Evolutionary conservation across 2,329 filamentous ascomycete genomes (phyloP), one percentile per base, ranked within the genome.

Genomic region (Nannizziopsis barbatae): DNA sequence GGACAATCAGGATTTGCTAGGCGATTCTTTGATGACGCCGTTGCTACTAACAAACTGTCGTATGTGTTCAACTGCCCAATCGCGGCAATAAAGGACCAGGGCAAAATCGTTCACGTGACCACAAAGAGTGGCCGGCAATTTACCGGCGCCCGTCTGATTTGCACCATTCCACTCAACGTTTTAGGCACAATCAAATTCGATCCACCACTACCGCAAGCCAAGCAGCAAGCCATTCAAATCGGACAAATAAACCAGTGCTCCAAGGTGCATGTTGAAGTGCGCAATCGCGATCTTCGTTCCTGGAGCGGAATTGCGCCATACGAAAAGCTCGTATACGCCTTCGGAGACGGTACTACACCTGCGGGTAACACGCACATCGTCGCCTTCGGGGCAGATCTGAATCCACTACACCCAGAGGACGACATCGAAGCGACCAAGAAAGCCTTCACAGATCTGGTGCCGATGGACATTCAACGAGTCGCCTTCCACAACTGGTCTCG

Each of bases 321-420:
- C n/a, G 43, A 14, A 5, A 45, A 45, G n/a, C 33, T 45, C 11
- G 32, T 45, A 3, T 31, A 45, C 15, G 43, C 43, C 8, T 45
- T 45, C 17, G 43, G 43, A n/a, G 43, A 45, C 18, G 43, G 43
- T 18, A 45, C 43, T 5, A 45, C 43, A 9, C 43, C 43, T 6
- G 35, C 43, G 9, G 43, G 43, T 5, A 45, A 45, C 18, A 45
- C 43, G 12, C 43, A 45, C n/a, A 45, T 45, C 18, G 43, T 45
- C 10, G 43, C 43, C 12, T 45, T 45, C 33, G 43, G 43, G n/a
- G 43, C 43, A n/a, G 35, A 37, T 27, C 5, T 45, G 18, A 39
- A 45, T 20, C 43, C 32, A 2, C 32, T 45, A 10, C 43, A 45
- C 18, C 43, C 43, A 1, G 43, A 45, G 15, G 32, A 45, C 7